Evolutionary conservation across 2,329 filamentous ascomycete genomes (phyloP), one percentile per base, ranked within the genome.

Genomic region (Botryosphaeria dothidea): DNA sequence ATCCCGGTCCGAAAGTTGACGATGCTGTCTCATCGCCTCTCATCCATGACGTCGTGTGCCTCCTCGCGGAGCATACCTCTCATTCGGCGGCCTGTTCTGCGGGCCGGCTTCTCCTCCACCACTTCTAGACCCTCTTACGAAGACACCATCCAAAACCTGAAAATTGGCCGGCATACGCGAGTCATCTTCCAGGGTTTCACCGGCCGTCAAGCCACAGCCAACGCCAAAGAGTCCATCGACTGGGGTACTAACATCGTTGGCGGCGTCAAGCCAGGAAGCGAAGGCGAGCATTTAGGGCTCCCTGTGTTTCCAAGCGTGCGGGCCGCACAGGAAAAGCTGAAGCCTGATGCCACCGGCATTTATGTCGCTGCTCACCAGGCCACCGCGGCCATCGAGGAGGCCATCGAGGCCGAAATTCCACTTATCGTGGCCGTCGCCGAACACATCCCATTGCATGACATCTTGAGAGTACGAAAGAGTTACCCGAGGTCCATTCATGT

Each of bases 171-270:
- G 31, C 83, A 90, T 72, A 91, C 89, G 0, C 82, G 83, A 58
- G 88, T 91, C 65, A 84, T 91, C 64, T 91, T 90, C 71, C 89
- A 91, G 71, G 89, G 88, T 1, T 91, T 91, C 74, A 91, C 89
- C 19, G 88, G 88, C 78, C 81, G 81, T 68, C 81, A 87, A 78
- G 90, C 91, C 11, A 93, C 91, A 1, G 85, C 86, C 69, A 93
- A 94, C 77, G 91, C 90, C 34, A 85, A 86, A 75, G 90, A 93
- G 74, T 92, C 90, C 13, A 79, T 93, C 66, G 86, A 83, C 75
- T 94, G 90, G 85, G 91, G 91, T 13, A 93, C 91, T 43, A 90
- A 92, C 41, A 88, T 94, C 66, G 90, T 94, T 0, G 91, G 91
- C 31, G 91, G 91, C 27, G 90, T 93, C 19, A 92, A 87, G 62